A percentile compares a stretch with the other conserved stretches of the same genome.
Evolutionary conservation across 331 rosid genomes (phyloP).

Genomic region (Spiraea crenata): DNA sequence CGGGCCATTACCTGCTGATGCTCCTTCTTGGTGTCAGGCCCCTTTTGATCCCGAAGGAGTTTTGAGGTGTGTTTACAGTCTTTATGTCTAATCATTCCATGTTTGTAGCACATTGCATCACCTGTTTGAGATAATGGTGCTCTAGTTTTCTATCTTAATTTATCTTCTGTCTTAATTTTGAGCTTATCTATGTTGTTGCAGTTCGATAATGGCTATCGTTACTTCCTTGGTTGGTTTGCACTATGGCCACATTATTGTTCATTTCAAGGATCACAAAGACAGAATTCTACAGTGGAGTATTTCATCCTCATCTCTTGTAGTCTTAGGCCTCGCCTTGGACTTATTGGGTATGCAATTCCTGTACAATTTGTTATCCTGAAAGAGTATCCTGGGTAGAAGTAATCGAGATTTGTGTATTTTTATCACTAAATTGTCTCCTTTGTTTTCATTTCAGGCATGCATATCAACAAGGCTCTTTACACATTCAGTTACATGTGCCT

Average conservation of each 20-base stretch:
- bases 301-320: conserved; percentile 61
- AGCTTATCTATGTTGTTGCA: conserved; percentile 27
- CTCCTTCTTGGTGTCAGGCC: conserved; percentile 99
- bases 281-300: conserved; percentile 81
- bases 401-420: not conserved
- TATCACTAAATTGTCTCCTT: conserved; percentile 4
- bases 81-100: not conserved
- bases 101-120: not conserved
- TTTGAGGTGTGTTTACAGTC: conserved; percentile 42
- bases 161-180: conserved; percentile 10
- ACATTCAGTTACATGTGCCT: conserved; percentile 76
- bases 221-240: conserved; percentile 96
- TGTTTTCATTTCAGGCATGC: conserved; percentile 63
- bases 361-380: not conserved
- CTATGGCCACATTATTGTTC: conserved; percentile 83
- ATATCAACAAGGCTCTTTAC: conserved; percentile 86
- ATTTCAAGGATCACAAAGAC: conserved; percentile 77
- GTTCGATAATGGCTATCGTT: conserved; percentile 88
- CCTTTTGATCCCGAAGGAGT: conserved; percentile 99
- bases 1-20: conserved; percentile 84
- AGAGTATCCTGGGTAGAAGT: conserved; percentile 4
- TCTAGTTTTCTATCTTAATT: not conserved
- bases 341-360: conserved; percentile 47
- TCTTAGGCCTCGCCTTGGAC: conserved; percentile 62
- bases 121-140: not conserved